Base-by-base conservation (phyloP, 2,329 filamentous ascomycete species). In the Furcasterigmium sp. region DNA sequence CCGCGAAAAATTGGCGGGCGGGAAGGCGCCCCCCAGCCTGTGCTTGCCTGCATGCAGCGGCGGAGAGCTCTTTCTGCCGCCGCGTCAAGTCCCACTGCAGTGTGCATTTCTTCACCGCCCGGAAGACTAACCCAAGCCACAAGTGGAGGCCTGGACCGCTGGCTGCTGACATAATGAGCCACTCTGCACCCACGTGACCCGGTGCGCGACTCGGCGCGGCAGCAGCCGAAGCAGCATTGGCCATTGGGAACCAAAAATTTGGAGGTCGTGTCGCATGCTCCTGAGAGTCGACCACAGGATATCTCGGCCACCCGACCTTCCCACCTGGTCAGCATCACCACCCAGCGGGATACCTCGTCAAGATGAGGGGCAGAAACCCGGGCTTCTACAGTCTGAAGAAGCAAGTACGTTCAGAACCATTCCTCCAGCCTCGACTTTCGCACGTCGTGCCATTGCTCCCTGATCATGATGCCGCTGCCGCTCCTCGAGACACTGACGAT, bases 311-410 rank as follows among this genome's bases (percentile, higher is more conserved):
- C 32, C 32, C n/a, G n/a, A 9, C 8, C 32, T 35, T 17, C 15
- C 17, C 32, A 17, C n/a, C 32, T 20, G 38, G 48, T 46, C 35
- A 37, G 19, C 40, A 36, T 35, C 39, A 37, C 38, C 36, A 43
- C 39, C 43, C 35, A 35, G 26, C 34, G 53, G 48, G 51, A 53
- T 51, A 63, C 53, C 53, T 53, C 51, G 55, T 53, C 64, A 70
- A 63, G 43, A 73, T 76, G 71, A 72, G 56, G 53, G 51, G 57
- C n/a, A 74, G 78, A 57, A 72, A 74, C 63, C 70, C 80, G 58
- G 78, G 79, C 60, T 85, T 82, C 55, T 82, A 87, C 67, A 78
- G 75, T 58, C 72, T 89, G 46, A 81, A 75, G 61, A 73, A 76
- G 59, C 72, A 80, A 51, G 84, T 87, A 72, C 60, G 80, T 67